Evolutionary conservation across 2,329 filamentous ascomycete species (phyloP).

Genomic region (Microthyrium microscopicum): DNA sequence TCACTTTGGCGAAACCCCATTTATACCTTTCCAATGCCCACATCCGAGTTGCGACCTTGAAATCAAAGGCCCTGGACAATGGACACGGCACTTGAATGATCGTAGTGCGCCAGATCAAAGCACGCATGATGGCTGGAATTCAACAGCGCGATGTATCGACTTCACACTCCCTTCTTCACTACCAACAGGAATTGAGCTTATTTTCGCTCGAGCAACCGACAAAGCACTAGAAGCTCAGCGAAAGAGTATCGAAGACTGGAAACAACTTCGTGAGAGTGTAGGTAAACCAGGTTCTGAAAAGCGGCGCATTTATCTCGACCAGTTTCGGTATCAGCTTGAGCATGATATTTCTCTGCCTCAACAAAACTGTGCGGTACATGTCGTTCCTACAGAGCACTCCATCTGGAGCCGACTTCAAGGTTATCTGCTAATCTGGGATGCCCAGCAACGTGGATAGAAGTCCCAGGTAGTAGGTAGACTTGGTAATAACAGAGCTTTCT

Average conservation of each 20-base stretch:
- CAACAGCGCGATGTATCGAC: neutral
- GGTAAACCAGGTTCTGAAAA: neutral
- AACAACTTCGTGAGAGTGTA: neutral
- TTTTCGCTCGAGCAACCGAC: neutral
- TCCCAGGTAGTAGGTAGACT: too few species aligned
- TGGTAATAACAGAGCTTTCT: too few species aligned
- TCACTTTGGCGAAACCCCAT: neutral
- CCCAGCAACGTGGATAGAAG: too few species aligned
- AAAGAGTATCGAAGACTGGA: neutral
- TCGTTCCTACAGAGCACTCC: too few species aligned
- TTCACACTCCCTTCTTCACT: neutral
- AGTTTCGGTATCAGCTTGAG: conserved; percentile 1
- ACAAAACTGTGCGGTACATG: too few species aligned
- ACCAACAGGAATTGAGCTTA: neutral
- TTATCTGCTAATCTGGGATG: too few species aligned
- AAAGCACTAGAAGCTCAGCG: neutral
- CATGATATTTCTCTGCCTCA: too few species aligned
- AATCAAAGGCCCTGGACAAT: neutral
- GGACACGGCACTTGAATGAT: neutral
- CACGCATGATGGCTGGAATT: neutral
- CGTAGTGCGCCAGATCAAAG: neutral
- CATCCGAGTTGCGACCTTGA: neutral
- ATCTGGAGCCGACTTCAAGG: too few species aligned
- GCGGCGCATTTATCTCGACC: neutral
- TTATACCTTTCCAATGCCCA: neutral